phyloP scores from a whole-genome alignment of 225 moss, liverwort and hornwort genomes.

The Pseudoscleropodium purum region DNA sequence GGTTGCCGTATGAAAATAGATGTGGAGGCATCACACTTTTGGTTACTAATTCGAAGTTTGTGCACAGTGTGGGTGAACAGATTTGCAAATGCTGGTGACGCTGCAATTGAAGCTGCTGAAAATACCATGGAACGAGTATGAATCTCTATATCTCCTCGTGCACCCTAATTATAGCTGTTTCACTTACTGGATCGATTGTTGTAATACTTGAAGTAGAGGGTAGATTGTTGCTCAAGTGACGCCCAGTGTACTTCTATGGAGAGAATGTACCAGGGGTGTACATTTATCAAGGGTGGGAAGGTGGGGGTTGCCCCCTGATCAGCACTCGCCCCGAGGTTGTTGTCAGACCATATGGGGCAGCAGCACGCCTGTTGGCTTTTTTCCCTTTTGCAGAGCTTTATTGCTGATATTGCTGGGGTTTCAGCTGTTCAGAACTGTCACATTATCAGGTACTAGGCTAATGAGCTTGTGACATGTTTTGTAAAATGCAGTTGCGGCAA shows the following conservation, averaged over 20 bases:
- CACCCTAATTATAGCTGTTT: neutral
- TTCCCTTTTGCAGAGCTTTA: neutral
- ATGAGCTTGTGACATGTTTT: neutral
- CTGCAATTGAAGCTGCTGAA: slow-evolving; percentile 87
- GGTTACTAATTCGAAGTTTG: neutral
- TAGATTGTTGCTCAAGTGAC: neutral
- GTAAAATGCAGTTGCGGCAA: slow-evolving; percentile 33
- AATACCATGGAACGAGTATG: slow-evolving; percentile 86
- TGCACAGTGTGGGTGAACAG: slow-evolving; percentile 93
- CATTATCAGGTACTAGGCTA: neutral
- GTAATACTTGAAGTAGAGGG: neutral
- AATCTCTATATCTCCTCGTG: neutral
- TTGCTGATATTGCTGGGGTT: neutral
- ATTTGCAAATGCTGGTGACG: slow-evolving; percentile 94
- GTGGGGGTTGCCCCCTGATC: neutral
- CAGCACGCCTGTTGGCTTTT: neutral
- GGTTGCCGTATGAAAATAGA: neutral
- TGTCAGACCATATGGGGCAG: neutral
- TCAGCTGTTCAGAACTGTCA: neutral
- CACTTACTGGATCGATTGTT: neutral
- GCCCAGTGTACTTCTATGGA: neutral
- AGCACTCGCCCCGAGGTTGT: neutral
- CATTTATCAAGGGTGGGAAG: neutral
- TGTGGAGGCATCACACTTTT: neutral
- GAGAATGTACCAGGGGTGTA: neutral